Evolutionary conservation across 169 alveolate genomes (phyloP).

Genomic region (Haemoproteus tartakovskyi): DNA sequence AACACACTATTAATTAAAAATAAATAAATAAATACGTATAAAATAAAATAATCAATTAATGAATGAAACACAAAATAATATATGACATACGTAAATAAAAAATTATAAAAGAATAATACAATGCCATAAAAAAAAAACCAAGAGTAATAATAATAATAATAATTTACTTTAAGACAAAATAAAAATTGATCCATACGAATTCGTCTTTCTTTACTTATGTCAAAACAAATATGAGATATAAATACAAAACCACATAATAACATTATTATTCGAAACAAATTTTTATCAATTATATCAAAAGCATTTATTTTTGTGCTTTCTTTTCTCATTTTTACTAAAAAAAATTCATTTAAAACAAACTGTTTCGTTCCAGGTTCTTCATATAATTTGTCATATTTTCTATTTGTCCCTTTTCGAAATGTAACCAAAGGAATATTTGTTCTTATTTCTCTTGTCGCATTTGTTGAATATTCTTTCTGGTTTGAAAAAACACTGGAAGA

Average conservation of each 20-base stretch:
- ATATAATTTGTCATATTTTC: neutral
- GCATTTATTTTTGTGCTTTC: constrained; percentile 31
- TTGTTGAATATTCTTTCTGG: too few species aligned
- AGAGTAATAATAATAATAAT: constrained; percentile 44
- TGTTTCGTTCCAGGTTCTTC: neutral
- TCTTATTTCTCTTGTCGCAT: too few species aligned
- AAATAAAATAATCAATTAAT: constrained; percentile 18
- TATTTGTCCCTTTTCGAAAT: neutral
- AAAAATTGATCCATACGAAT: constrained; percentile 30
- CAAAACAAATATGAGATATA: constrained; percentile 28
- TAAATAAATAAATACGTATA: constrained; percentile 3
- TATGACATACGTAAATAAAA: constrained; percentile 10
- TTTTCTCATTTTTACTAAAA: constrained; percentile 15
- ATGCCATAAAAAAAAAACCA: constrained; percentile 43
- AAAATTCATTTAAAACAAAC: constrained; percentile 12
- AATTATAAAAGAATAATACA: constrained; percentile 28
- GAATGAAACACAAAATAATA: constrained; percentile 7
- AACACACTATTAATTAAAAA: constrained; percentile 36
- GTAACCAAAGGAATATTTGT: too few species aligned
- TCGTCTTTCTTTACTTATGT: constrained; percentile 43
- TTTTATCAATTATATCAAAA: constrained; percentile 45
- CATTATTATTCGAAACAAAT: constrained; percentile 24
- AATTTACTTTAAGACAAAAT: constrained; percentile 38
- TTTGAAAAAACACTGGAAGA: neutral
- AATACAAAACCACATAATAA: constrained; percentile 45